Percentiles rank a stretch among this genome's conserved stretches.
Evolutionary conservation across 179 eudicot genomes (phyloP).

Genomic region (Beta macrorhiza): DNA sequence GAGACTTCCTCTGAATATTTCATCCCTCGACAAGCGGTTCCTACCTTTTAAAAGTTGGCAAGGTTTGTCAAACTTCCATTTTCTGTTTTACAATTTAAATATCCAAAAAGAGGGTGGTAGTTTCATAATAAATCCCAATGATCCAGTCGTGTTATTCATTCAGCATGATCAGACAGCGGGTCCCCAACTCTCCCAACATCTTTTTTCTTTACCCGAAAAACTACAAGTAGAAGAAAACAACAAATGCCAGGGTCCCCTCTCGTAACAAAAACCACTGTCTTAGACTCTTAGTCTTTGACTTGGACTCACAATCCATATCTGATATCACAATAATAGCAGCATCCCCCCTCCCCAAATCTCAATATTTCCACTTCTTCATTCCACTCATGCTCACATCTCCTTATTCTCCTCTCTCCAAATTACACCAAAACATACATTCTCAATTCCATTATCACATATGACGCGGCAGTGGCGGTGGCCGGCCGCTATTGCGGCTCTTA

Average conservation of each 20-base stretch:
- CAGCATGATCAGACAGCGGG: no score
- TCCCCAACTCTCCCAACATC: no score
- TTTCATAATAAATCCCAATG: no score
- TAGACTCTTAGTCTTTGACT: slow-evolving; percentile 42
- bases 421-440: not conserved
- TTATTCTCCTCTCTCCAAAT: not conserved
- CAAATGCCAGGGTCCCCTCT: slow-evolving; percentile 11
- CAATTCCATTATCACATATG: not conserved
- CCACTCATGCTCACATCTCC: not conserved
- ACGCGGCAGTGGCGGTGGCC: not conserved
- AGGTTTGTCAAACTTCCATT: no score
- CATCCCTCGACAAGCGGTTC: no score
- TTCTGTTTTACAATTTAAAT: no score
- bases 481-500: not conserved
- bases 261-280: slow-evolving; percentile 23
- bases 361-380: slow-evolving; percentile 9
- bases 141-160: no score
- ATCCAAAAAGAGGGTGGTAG: no score
- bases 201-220: no score
- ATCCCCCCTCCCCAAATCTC: slow-evolving; percentile 17
- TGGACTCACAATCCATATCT: slow-evolving; percentile 32
- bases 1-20: no score
- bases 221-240: not conserved
- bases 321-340: slow-evolving; percentile 15
- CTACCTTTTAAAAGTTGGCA: no score